Percentiles rank a stretch among this genome's conserved stretches.
phyloP scores from a whole-genome alignment of 1,284 basidiomycete genomes.

The Ganoderma leucocontextum region DNA sequence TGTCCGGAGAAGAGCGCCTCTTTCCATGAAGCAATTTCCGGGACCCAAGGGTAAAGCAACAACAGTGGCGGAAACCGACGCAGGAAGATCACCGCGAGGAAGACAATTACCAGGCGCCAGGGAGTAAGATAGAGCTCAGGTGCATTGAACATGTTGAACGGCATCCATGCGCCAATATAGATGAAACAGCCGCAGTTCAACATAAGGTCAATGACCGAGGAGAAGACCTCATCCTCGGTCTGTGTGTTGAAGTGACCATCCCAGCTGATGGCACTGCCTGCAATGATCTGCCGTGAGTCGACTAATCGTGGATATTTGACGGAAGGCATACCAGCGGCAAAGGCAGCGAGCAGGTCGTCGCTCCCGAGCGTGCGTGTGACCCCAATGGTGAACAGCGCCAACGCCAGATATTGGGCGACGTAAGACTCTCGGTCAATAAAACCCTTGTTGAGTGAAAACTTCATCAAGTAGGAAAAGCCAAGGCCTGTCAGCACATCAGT shows the following conservation, averaged over 20 bases:
- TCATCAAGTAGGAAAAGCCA: conserved; percentile 84
- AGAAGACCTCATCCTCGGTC: conserved; percentile 87
- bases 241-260: conserved; percentile 91
- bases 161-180: conserved; percentile 91
- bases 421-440: conserved; percentile 93
- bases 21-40: conserved; percentile 83
- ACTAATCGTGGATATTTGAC: not conserved
- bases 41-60: conserved; percentile 81
- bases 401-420: conserved; percentile 88
- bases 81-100: conserved; percentile 71
- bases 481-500: conserved; percentile 53
- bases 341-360: conserved; percentile 92
- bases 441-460: conserved; percentile 77
- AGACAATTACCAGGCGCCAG: conserved; percentile 77
- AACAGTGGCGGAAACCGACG: conserved; percentile 84
- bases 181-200: conserved; percentile 90
- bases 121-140: conserved; percentile 71
- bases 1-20: conserved; percentile 90
- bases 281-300: not conserved
- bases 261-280: conserved; percentile 91
- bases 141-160: conserved; percentile 75
- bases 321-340: conserved; percentile 79
- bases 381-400: conserved; percentile 84
- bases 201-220: conserved; percentile 87
- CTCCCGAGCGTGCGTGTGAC: conserved; percentile 80